Percentiles rank a stretch among this genome's conserved stretches.
These are phyloP conservation scores for Talaromyces islandicus DNA, from an alignment of 2,329 filamentous ascomycete species.

Conservation along the genomic window DNA sequence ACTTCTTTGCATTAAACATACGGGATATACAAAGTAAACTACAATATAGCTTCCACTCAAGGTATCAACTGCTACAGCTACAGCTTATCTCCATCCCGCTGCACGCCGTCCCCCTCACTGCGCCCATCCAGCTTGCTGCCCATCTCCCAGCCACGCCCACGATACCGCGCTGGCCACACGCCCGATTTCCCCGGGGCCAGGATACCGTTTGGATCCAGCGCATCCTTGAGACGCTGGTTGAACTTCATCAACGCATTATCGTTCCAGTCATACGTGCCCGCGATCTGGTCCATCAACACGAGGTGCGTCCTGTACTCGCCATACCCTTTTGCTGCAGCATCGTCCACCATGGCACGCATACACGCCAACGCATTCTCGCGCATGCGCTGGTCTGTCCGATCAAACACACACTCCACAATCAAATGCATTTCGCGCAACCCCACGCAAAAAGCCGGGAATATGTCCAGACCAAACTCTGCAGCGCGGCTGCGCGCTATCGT, in stretches of 20 bases:
- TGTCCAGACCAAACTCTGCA: conserved; percentile 24
- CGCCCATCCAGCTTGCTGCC: neutral
- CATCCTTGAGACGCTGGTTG: conserved; percentile 43
- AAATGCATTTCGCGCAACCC: conserved; percentile 29
- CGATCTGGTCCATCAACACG: conserved; percentile 23
- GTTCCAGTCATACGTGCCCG: conserved; percentile 39
- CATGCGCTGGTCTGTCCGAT: conserved; percentile 8
- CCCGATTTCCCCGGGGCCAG: conserved; percentile 43
- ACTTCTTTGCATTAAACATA: too few relatives aligned
- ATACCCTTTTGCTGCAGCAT: conserved; percentile 8
- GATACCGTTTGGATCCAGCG: conserved; percentile 44
- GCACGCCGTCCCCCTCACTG: conserved; percentile 5
- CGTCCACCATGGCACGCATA: conserved; percentile 9
- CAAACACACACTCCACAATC: conserved; percentile 10
- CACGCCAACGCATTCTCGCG: conserved; percentile 5
- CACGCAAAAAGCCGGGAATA: conserved; percentile 36
- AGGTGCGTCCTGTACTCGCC: conserved; percentile 11
- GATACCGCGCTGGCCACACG: conserved; percentile 28
- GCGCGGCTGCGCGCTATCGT: conserved; percentile 27
- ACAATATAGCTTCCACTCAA: neutral
- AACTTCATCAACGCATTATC: conserved; percentile 37
- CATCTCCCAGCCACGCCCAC: conserved; percentile 11
- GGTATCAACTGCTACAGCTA: neutral
- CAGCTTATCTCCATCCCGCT: neutral
- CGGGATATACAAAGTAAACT: too few relatives aligned